Conservation (phyloP, 768 basidiomycete genomes). For the Mycena leptocephala region DNA sequence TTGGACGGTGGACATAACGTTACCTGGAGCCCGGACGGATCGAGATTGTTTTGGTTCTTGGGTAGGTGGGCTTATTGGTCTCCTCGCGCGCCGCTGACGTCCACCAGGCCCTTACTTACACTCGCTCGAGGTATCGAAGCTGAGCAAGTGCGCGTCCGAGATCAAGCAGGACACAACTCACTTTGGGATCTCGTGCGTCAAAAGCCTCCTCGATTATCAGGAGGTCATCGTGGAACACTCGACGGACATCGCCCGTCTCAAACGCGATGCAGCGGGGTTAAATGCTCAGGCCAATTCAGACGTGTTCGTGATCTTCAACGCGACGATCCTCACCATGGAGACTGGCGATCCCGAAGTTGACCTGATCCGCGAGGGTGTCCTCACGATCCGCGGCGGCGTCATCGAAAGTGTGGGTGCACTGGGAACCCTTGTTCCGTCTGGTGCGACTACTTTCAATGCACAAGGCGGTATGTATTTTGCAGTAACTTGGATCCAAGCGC, state of each 20-base stretch:
- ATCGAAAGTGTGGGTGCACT: conserved; percentile 65
- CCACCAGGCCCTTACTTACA: conserved; percentile 74
- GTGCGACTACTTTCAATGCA: conserved; percentile 68
- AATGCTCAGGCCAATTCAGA: conserved; percentile 52
- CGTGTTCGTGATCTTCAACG: conserved; percentile 75
- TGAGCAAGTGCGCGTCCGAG: conserved; percentile 63
- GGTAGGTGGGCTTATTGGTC: conserved; percentile 57
- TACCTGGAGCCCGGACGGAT: conserved; percentile 75
- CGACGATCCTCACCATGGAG: conserved; percentile 81
- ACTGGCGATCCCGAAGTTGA: conserved; percentile 66
- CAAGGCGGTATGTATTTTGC: conserved; percentile 67
- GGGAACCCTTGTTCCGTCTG: conserved; percentile 50
- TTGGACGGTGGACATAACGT: conserved; percentile 84
- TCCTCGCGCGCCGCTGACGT: not conserved
- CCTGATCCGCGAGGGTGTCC: conserved; percentile 65
- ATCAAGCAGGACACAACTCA: conserved; percentile 66
- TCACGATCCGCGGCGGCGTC: conserved; percentile 71
- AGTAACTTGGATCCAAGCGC: not conserved
- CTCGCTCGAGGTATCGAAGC: conserved; percentile 69
- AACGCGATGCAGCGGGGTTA: conserved; percentile 61
- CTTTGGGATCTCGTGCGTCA: conserved; percentile 78
- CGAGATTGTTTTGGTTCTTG: conserved; percentile 81
- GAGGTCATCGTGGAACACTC: conserved; percentile 73
- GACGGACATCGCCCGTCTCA: conserved; percentile 75
- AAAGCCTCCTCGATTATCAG: conserved; percentile 69